These are phyloP conservation scores for Aphanomyces cochlioides DNA, from an alignment of 352 stramenopile genomes.

Conservation along the genomic window DNA sequence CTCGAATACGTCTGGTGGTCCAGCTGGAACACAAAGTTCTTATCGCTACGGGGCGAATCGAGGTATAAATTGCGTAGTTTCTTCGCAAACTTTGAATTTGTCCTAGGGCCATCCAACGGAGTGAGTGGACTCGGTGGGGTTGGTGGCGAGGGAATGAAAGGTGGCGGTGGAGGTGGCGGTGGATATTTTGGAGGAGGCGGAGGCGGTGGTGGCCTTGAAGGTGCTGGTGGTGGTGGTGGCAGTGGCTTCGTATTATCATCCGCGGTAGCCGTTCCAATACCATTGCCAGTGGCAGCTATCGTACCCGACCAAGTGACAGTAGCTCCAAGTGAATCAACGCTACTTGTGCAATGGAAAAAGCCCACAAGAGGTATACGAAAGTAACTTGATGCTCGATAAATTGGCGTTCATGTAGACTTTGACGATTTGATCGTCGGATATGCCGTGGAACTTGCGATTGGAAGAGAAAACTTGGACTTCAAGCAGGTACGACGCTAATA, in stretches of 20 bases:
- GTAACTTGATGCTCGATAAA: neutral
- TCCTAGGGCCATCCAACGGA: conserved; percentile 46
- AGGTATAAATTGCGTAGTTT: neutral
- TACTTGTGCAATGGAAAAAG: conserved; percentile 42
- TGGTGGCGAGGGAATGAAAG: conserved; percentile 70
- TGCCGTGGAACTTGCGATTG: conserved; percentile 56
- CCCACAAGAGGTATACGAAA: conserved; percentile 37
- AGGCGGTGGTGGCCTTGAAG: conserved; percentile 57
- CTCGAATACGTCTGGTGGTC: conserved; percentile 32
- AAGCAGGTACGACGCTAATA: neutral
- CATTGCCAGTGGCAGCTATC: neutral
- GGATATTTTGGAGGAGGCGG: conserved; percentile 74
- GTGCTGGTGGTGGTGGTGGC: conserved; percentile 53
- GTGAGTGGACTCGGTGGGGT: conserved; percentile 44
- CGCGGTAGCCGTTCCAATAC: neutral
- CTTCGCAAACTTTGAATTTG: conserved; percentile 31
- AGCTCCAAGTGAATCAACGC: neutral
- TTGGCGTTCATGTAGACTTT: neutral
- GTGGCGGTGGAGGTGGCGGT: conserved; percentile 67
- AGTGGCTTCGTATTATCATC: conserved; percentile 48
- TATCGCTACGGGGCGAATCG: conserved; percentile 31
- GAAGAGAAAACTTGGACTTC: conserved; percentile 57
- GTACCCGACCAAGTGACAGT: conserved; percentile 13
- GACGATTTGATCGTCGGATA: conserved; percentile 39
- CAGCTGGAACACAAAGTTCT: conserved; percentile 44